Percentiles rank a stretch among this genome's conserved stretches.
Evolutionary conservation across 495 filamentous ascomycete genomes (phyloP).

Genomic region (Trichoderma erinaceum): DNA sequence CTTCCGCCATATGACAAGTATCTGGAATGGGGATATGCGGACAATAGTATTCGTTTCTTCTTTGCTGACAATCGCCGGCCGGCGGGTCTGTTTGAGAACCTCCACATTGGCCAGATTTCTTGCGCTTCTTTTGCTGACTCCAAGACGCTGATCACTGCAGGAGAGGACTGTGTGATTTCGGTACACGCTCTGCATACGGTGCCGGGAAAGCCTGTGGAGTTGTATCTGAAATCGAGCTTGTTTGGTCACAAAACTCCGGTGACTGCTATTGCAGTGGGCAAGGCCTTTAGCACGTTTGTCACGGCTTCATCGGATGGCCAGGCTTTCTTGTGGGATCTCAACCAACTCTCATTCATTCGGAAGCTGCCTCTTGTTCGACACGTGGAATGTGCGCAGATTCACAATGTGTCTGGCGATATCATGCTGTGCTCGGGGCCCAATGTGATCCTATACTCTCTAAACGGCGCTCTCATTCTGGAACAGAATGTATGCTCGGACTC

Average conservation of each 20-base stretch:
- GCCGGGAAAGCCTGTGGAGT: slow-evolving; percentile 60
- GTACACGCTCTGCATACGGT: slow-evolving; percentile 62
- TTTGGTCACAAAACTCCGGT: slow-evolving; percentile 86
- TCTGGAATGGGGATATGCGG: slow-evolving; percentile 93
- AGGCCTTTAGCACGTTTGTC: slow-evolving; percentile 79
- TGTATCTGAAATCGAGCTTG: slow-evolving; percentile 71
- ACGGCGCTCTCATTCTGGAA: slow-evolving; percentile 73
- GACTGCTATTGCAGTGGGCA: slow-evolving; percentile 71
- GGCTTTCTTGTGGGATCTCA: slow-evolving; percentile 89
- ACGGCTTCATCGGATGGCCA: slow-evolving; percentile 75
- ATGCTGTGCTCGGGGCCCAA: slow-evolving; percentile 71
- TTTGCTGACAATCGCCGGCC: slow-evolving; percentile 57
- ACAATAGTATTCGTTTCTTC: slow-evolving; percentile 88
- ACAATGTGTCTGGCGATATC: slow-evolving; percentile 83
- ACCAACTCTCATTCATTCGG: slow-evolving; percentile 77
- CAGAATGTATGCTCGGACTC: slow-evolving; percentile 66
- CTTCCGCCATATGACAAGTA: slow-evolving; percentile 90
- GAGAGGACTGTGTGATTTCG: slow-evolving; percentile 83
- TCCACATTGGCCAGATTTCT: slow-evolving; percentile 83
- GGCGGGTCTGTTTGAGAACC: slow-evolving; percentile 83
- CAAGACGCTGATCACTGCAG: slow-evolving; percentile 81
- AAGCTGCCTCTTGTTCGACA: slow-evolving; percentile 50
- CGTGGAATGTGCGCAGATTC: slow-evolving; percentile 72
- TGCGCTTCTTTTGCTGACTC: slow-evolving; percentile 79
- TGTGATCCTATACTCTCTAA: slow-evolving; percentile 78